Percentiles rank a stretch among this genome's conserved stretches.
These are phyloP conservation scores for Osmanthus fragrans DNA, from an alignment of 257 asterid species.

Conservation along the genomic window DNA sequence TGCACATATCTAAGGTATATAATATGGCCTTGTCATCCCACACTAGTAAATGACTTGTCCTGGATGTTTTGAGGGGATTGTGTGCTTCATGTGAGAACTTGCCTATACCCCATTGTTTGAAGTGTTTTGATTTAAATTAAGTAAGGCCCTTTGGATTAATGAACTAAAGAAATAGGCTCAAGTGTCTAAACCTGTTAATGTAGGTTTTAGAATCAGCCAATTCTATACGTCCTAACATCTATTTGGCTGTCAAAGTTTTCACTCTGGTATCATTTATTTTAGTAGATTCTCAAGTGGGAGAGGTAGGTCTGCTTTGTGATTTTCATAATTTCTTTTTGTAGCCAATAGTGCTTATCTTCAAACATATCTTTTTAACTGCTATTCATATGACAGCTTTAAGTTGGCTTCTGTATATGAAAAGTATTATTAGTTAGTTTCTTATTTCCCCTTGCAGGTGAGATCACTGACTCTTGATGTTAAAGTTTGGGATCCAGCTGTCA, in stretches of 20 bases:
- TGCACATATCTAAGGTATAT: slow-evolving; percentile 93
- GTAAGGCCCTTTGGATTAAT: background rate
- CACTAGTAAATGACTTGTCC: background rate
- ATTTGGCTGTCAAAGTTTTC: background rate
- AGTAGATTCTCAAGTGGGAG: background rate
- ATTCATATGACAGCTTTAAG: background rate
- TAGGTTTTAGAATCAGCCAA: background rate
- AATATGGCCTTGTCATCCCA: background rate
- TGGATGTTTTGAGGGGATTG: background rate
- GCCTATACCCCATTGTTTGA: background rate
- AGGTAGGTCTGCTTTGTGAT: background rate
- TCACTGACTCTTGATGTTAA: slow-evolving; percentile 96
- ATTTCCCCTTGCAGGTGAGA: slow-evolving; percentile 67
- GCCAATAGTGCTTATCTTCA: background rate
- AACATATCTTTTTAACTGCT: slow-evolving; percentile 4
- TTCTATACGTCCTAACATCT: background rate
- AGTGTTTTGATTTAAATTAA: background rate
- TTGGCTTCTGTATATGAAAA: background rate
- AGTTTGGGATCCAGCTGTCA: slow-evolving; percentile 98
- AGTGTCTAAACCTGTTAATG: background rate
- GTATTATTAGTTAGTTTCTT: slow-evolving; percentile 18
- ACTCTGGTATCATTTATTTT: background rate
- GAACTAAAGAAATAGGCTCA: background rate
- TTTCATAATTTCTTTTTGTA: background rate
- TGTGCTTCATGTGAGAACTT: background rate